Evolutionary conservation across 345 rosid genomes (phyloP).

Genomic region (Acer campestre): DNA sequence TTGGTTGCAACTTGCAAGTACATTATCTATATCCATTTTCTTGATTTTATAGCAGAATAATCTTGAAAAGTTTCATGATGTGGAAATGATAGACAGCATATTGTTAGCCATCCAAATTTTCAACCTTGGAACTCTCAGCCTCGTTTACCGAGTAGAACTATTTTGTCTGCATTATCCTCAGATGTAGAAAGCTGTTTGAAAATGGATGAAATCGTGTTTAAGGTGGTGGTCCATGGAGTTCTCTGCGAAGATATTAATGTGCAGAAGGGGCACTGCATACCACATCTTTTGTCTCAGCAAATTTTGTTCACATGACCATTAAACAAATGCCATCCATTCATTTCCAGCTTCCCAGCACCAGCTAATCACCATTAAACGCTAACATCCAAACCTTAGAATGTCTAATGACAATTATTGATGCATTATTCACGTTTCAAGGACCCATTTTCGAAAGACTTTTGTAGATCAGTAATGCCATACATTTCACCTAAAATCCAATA

Average conservation of each 20-base stretch:
- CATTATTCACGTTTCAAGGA: background rate
- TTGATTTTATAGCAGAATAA: background rate
- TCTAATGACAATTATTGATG: background rate
- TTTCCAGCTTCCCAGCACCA: conserved; percentile 7
- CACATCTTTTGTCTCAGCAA: conserved; percentile 12
- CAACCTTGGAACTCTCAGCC: background rate
- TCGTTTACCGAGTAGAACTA: background rate
- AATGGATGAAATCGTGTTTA: background rate
- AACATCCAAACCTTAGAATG: background rate
- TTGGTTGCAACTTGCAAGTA: background rate
- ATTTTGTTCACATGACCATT: background rate
- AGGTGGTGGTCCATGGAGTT: conserved; percentile 9
- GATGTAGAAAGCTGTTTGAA: background rate
- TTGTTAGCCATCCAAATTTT: background rate
- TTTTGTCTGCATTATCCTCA: background rate
- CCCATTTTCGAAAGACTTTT: no score
- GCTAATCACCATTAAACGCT: background rate
- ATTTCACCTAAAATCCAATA: no score
- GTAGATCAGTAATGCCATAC: no score
- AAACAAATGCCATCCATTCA: conserved; percentile 14
- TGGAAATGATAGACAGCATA: background rate
- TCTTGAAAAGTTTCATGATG: background rate
- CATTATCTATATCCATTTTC: background rate
- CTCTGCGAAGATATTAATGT: background rate
- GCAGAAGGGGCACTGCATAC: background rate